These are phyloP conservation scores for Skeletonema costatum DNA, from an alignment of 108 stramenopile species.

Conservation along the genomic window DNA sequence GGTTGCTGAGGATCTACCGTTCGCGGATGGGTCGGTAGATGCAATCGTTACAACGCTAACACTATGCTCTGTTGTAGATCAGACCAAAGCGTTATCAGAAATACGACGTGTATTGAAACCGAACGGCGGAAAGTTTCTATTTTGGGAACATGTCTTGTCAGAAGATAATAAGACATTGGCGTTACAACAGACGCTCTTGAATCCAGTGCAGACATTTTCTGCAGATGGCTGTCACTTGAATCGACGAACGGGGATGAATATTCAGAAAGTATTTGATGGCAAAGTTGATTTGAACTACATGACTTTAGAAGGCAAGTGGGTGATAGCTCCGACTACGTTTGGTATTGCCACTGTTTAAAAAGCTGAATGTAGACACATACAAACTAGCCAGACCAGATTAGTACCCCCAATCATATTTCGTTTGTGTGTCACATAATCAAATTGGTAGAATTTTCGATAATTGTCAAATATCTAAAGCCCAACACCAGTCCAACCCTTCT, in stretches of 20 bases:
- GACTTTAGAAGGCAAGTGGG: constrained; percentile 16
- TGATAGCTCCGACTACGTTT: constrained; percentile 43
- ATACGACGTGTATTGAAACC: constrained; percentile 70
- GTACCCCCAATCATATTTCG: no score
- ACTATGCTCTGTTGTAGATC: constrained; percentile 65
- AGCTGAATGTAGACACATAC: not conserved
- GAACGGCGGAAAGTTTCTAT: constrained; percentile 68
- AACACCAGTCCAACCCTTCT: constrained; percentile 55
- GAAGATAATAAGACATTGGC: constrained; percentile 52
- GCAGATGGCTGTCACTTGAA: constrained; percentile 88
- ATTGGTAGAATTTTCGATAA: no score
- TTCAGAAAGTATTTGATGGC: constrained; percentile 37
- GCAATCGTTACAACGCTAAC: constrained; percentile 53
- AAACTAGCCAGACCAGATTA: not conserved
- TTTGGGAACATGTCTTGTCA: constrained; percentile 77
- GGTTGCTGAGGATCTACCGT: constrained; percentile 54
- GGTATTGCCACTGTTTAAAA: constrained; percentile 43
- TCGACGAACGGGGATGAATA: constrained; percentile 62
- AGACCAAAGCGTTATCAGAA: constrained; percentile 55
- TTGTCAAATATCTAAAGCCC: not conserved
- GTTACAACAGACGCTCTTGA: constrained; percentile 57
- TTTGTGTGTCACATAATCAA: no score
- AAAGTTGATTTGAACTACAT: constrained; percentile 35
- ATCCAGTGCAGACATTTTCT: constrained; percentile 69
- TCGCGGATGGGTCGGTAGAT: constrained; percentile 46